Base-by-base conservation (phyloP, 805 yeast genomes). In the Yarrowia yakushimensis region DNA sequence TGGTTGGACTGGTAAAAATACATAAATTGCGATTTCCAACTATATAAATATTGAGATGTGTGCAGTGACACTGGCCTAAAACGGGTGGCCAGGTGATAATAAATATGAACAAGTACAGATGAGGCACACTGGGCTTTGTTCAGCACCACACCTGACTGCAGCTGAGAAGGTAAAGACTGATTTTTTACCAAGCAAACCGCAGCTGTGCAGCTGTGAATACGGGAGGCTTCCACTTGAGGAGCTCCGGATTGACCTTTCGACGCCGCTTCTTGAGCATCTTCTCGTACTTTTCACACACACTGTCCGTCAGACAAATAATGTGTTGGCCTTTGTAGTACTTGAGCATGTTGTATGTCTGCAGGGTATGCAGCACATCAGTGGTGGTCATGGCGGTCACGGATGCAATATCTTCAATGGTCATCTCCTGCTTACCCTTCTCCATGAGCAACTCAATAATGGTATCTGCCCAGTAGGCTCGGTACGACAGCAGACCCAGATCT, bases 401-500 rank as follows among this genome's bases (percentile, higher is more conserved):
- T 31, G 97, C 87, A 17, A 94, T 87, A 68, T 93, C 98, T 69
- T 94, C 99, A 62, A 94, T 91, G 2, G 96, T 87, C 55, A 86
- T 82, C 23, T 78, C 82, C 54, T 80, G 75, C 31, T 79, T 79
- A 64, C 87, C 90, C 31, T 81, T 78, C 67, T 88, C 94, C 37
- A 87, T 85, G 37, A 94, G 76, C 28, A 90, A 72, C 60, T 84
- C 85, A 12, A 91, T 85, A 64, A 94, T 79, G 0, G 93, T 85
- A 69, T 94, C 98, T 0, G 97, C 85, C 99, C 99, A 94, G 72
- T 82, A 94, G 0, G 97, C 97, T 73, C 99, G 84, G 71, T 94
- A 94, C 5, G 97, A 88, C 28, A 94, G 79, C 31, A 94, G 79
- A 41, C 99, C 99, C 71, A 94, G 79, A 79, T 94, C 99, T 0